These are phyloP conservation scores for Dactylellina parvicollis DNA, from an alignment of 2,329 filamentous ascomycete species.

Conservation along the genomic window DNA sequence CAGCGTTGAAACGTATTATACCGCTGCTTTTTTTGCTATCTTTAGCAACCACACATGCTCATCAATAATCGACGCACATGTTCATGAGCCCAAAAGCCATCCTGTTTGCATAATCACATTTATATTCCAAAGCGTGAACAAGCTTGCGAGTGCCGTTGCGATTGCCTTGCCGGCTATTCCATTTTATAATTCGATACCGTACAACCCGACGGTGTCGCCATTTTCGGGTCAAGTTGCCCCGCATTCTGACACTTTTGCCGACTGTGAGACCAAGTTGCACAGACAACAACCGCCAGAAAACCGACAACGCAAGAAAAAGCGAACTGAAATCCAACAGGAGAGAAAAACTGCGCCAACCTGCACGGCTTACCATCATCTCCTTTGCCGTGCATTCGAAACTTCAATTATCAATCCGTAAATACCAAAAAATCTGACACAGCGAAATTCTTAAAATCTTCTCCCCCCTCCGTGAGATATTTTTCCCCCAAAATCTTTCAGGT, in stretches of 20 bases:
- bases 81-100: too few relatives aligned
- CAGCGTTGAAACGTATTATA: neutral
- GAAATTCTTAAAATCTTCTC: neutral
- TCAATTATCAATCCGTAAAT: neutral
- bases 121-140: neutral
- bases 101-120: too few relatives aligned
- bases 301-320: conserved; percentile 10
- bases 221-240: conserved; percentile 21
- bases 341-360: neutral
- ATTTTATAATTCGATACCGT: conserved; percentile 7
- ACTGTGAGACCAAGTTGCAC: neutral
- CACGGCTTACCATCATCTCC: conserved; percentile 1
- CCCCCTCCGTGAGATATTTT: neutral
- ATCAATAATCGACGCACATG: too few relatives aligned
- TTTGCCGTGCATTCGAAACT: neutral
- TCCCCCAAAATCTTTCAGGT: neutral
- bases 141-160: neutral
- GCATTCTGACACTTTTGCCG: neutral
- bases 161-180: conserved; percentile 8
- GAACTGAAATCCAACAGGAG: neutral
- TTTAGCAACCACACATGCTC: too few relatives aligned
- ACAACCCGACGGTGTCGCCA: neutral
- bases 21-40: too few relatives aligned
- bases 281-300: neutral
- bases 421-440: neutral